Evolutionary conservation across 2,329 filamentous ascomycete genomes (phyloP), one percentile per base, ranked within the genome.

Genomic region (Calonectria pseudoreteaudii): DNA sequence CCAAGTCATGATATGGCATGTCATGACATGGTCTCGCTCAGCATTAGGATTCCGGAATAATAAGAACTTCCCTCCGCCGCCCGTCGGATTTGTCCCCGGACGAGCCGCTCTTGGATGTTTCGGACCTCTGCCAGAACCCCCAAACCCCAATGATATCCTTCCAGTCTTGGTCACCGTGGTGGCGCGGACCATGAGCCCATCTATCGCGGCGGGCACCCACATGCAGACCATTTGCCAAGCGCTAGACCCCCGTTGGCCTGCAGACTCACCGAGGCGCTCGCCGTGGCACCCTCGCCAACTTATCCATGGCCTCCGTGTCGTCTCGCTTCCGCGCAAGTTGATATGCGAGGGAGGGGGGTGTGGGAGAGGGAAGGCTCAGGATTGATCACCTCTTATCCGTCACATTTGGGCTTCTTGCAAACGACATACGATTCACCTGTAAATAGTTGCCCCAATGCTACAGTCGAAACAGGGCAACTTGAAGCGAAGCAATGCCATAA

Each of bases 231-330:
- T 72, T 70, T 52, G 60, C 73, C 79, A 65, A 70, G 68, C 60
- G 53, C 58, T 53, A 75, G 66, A 64, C 58, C 73, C 67, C 72
- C 73, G 70, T 52, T 66, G 62, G 44, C 72, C 65, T 71, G 74
- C 70, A 78, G 80, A 75, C 79, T 80, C 78, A 80, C 75, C 79
- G 73, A 79, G 74, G 72, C 70, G 73, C 73, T 77, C 73, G 68
- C 75, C 76, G 73, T 60, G 52, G 38, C 70, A 72, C 66, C 49
- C 56, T 62, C 56, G 36, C 23, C 56, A 41, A 34, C 36, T 30
- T 41, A 30, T 41, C 56, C 56, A 62, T 34, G 41, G 56, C 56
- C 66, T 78, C 73, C 68, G 73, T 65, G 69, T 76, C 73, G 69
- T 75, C 71, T 78, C 71, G 66, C 71, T 77, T 77, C 68, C 66